Evolutionary conservation across 1,284 basidiomycete genomes (phyloP).

Genomic region (Clitocybe nebularis): DNA sequence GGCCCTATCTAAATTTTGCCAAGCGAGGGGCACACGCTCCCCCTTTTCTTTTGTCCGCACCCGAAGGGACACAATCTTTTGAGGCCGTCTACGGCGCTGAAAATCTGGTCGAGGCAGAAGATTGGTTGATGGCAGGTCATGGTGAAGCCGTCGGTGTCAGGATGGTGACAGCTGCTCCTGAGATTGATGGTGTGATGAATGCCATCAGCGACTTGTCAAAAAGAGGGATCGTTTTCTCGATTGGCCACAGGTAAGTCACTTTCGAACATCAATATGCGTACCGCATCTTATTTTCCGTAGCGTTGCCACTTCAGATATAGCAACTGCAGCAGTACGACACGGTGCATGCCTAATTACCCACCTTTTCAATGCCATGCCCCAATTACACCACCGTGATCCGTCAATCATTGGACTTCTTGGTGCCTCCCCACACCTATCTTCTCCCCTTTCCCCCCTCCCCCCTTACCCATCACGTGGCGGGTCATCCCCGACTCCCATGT

Average conservation of each 20-base stretch:
- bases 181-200: conserved; percentile 77
- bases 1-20: conserved; percentile 77
- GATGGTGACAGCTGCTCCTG: conserved; percentile 85
- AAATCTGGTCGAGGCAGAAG: conserved; percentile 58
- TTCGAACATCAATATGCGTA: too few relatives aligned
- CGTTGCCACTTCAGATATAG: conserved; percentile 62
- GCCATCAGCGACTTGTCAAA: conserved; percentile 58
- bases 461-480: conserved; percentile 17
- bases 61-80: conserved; percentile 57
- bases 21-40: conserved; percentile 82
- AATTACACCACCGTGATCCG: conserved; percentile 80
- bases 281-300: too few relatives aligned
- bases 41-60: conserved; percentile 63
- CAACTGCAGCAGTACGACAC: conserved; percentile 59
- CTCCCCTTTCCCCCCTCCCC: conserved; percentile 26
- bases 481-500: too few relatives aligned
- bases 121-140: conserved; percentile 54
- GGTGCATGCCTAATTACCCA: conserved; percentile 87
- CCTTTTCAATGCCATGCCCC: conserved; percentile 91
- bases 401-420: conserved; percentile 87
- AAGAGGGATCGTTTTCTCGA: conserved; percentile 74
- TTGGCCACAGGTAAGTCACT: conserved; percentile 74
- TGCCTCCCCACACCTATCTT: conserved; percentile 60
- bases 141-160: conserved; percentile 58
- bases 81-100: conserved; percentile 71